Base-by-base conservation (phyloP, 345 rosid genomes). In the Camelina neglecta region DNA sequence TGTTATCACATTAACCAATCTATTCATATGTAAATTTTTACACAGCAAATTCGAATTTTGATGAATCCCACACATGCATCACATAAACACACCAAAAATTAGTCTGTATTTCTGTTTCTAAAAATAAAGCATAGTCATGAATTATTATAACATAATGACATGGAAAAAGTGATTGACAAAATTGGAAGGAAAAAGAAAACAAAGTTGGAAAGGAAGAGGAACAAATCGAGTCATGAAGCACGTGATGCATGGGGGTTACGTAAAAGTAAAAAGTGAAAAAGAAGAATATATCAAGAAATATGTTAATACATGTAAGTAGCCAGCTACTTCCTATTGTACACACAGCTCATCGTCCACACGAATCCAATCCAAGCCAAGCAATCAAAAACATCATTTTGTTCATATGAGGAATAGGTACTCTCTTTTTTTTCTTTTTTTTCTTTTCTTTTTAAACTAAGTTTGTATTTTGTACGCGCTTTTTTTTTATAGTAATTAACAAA, bases 271-370 rank as follows among this genome's bases (percentile, higher is more conserved):
- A 62, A 45, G 64, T 44, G 61, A 69, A 76, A 68, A 35, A 35
- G 41, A 49, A 69, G 10, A 67, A 48, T 45, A 31, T 29, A 35
- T 35, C 47, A 67, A 50, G 42, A 51, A 53, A 7, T 18, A 18
- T 61, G 35, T 12, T 55, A 16, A 76, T 56, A 64, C 67, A 77
- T 47, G 72, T 57, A 77, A 64, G n/a, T 18, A 65, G 62, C 76
- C 80, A 77, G 80, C 76, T 65, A 57, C 33, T 20, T 77, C 67
- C 47, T 64, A 56, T 38, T 64, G 76, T 70, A 56, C 67, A 71
- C 61, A 64, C 75, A 71, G 80, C 80, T 64, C 76, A 77, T 71
- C 67, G 26, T 20, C 72, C 67, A 77, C 80, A 39, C 67, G 70
- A 56, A 35, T 55, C 60, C 44, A 62, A 62, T 47, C 71, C 53